phyloP scores from a whole-genome alignment of 768 basidiomycete genomes.

The Kwoniella sp. region DNA sequence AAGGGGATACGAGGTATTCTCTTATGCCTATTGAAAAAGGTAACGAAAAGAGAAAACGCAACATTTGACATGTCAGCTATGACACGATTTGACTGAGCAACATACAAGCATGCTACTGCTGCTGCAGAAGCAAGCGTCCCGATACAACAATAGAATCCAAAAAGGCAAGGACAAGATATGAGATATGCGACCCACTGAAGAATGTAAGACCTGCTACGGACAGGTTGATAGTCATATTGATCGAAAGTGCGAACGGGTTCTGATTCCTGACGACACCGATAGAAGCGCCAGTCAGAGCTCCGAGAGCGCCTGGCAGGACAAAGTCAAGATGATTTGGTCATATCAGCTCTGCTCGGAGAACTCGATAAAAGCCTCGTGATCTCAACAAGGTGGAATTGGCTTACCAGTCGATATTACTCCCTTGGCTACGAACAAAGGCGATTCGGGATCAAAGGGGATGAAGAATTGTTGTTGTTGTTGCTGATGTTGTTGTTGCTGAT shows the following conservation, averaged over 20 bases:
- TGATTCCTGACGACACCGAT: conserved; percentile 61
- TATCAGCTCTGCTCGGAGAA: too few relatives aligned
- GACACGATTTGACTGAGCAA: too few relatives aligned
- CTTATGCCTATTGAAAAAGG: conserved; percentile 62
- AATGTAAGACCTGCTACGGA: conserved; percentile 72
- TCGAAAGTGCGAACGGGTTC: conserved; percentile 61
- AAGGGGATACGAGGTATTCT: conserved; percentile 73
- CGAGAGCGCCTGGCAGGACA: conserved; percentile 61
- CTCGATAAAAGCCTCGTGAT: too few relatives aligned
- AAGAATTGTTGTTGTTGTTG: background rate
- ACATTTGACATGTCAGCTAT: too few relatives aligned
- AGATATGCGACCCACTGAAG: conserved; percentile 63
- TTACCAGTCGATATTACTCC: conserved; percentile 34
- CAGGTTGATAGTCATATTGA: conserved; percentile 70
- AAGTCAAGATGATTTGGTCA: too few relatives aligned
- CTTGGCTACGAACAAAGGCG: conserved; percentile 45
- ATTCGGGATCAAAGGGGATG: conserved; percentile 39
- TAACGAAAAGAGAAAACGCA: too few relatives aligned
- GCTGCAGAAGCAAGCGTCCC: too few relatives aligned
- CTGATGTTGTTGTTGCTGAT: background rate
- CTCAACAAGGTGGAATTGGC: too few relatives aligned
- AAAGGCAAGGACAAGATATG: too few relatives aligned
- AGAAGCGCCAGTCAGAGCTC: conserved; percentile 60
- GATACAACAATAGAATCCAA: too few relatives aligned
- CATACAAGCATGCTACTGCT: too few relatives aligned